Conservation (phyloP, 306 rosid species). For the Glycine tomentella region DNA sequence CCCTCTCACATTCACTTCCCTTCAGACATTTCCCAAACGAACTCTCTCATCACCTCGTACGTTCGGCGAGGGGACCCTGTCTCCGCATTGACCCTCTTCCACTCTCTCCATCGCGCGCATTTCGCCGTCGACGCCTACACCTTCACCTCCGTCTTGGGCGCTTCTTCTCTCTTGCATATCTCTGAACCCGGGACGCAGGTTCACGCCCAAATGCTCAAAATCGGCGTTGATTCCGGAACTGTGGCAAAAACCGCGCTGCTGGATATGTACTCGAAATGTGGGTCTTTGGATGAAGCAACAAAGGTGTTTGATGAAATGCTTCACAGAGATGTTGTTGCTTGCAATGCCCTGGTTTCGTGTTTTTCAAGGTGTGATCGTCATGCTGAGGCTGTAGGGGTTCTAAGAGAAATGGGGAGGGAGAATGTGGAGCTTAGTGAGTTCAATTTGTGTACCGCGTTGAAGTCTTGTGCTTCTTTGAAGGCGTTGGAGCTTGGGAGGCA, state of each 20-base stretch:
- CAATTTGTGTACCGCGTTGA: constrained; percentile 70
- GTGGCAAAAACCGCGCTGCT: constrained; percentile 62
- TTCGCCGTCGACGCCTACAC: constrained; percentile 56
- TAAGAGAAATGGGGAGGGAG: constrained; percentile 60
- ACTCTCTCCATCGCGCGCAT: constrained; percentile 31
- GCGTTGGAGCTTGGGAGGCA: constrained; percentile 58
- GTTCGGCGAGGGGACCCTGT: constrained; percentile 46
- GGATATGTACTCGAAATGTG: constrained; percentile 66
- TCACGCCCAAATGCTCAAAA: constrained; percentile 60
- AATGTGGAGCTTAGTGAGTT: constrained; percentile 58
- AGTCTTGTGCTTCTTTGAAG: constrained; percentile 65
- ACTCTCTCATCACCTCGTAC: constrained; percentile 56
- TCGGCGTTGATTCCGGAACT: constrained; percentile 52
- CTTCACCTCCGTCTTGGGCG: constrained; percentile 58
- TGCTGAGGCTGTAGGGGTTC: constrained; percentile 53
- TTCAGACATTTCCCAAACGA: too few species aligned
- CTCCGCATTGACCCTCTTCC: constrained; percentile 58
- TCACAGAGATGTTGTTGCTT: constrained; percentile 66
- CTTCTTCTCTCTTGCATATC: constrained; percentile 48
- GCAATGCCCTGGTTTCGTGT: constrained; percentile 64
- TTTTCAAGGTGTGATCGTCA: constrained; percentile 58
- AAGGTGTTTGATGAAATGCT: constrained; percentile 68
- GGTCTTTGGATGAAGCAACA: constrained; percentile 46
- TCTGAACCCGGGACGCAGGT: constrained; percentile 52
- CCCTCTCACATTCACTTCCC: not conserved